A percentile compares a stretch with the other conserved stretches of the same genome.
Conservation (phyloP, 1,139 yeast species). For the Kurtzmaniella quercitrusa region DNA sequence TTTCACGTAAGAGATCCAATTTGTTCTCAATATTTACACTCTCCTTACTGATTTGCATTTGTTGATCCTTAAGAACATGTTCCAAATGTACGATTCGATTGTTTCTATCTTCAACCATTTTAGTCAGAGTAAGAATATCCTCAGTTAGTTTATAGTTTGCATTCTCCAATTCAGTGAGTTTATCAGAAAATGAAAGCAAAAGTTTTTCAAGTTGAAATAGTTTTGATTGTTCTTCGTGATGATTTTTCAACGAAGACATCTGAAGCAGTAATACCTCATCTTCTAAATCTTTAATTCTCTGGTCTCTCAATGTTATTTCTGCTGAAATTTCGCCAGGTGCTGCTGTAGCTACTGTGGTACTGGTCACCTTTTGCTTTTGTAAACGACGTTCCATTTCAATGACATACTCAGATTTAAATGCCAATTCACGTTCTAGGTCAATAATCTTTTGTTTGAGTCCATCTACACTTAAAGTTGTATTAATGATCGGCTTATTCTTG, state of each 20-base stretch:
- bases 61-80: conserved; percentile 47
- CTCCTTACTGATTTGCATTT: conserved; percentile 45
- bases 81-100: conserved; percentile 57
- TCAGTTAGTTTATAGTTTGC: conserved; percentile 36
- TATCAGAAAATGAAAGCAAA: conserved; percentile 33
- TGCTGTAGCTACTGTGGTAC: not conserved
- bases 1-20: conserved; percentile 39
- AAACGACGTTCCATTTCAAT: conserved; percentile 50
- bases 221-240: conserved; percentile 46
- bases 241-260: conserved; percentile 28
- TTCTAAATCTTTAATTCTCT: conserved; percentile 35
- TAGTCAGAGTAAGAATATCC: conserved; percentile 50
- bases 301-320: conserved; percentile 18
- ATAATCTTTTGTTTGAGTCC: conserved; percentile 50
- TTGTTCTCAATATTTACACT: conserved; percentile 51
- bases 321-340: conserved; percentile 20
- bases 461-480: conserved; percentile 60
- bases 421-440: conserved; percentile 37
- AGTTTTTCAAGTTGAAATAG: conserved; percentile 36
- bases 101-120: conserved; percentile 57
- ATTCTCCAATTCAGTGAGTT: conserved; percentile 37
- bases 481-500: conserved; percentile 63
- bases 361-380: not conserved
- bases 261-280: conserved; percentile 32
- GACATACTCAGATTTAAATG: conserved; percentile 35